Evolutionary conservation across 2,329 filamentous ascomycete species (phyloP), one percentile per base, ranked within the genome.

Genomic region (Cladosporium sp.): DNA sequence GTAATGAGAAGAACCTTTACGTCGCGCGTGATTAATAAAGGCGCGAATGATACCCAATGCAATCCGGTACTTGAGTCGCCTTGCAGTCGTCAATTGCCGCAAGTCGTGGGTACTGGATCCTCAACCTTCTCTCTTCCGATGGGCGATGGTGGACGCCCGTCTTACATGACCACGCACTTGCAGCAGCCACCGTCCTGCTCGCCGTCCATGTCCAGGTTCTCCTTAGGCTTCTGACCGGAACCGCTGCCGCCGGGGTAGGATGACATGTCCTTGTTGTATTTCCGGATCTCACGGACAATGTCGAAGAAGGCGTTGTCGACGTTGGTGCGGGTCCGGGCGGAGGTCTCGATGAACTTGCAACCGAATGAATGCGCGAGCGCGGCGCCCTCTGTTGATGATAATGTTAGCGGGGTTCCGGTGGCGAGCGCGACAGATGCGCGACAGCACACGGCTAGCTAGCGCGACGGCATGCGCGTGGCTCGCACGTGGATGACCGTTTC

Each of bases 261-360:
- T 56, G 91, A 90, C 85, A 96, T 95, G 69, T 97, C 92, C 71
- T 93, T 92, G 83, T 98, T 97, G 76, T 95, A 97, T 74, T 89
- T 87, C 74, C 93, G 84, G 68, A 98, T 98, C 72, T 97, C 93
- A 70, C 93, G 87, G 54, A 98, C 93, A 63, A 97, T 91, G 70
- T 97, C 91, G 80, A 92, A 97, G 76, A 98, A 98, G 52, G 92
- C 90, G 74, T 95, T 91, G 74, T 98, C 93, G 66, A 98, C 93
- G 69, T 97, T 96, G 77, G 93, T 95, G 70, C 92, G 86, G 58
- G 91, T 95, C 77, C 97, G 98, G 61, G 93, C 93, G 40, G 93
- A 98, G 10, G 93, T 97, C 78, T 98, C 93, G 75, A 97, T 95
- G 77, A 97, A 98, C 70, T 93, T 95, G 85, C 93, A 98, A 68